Percentiles rank a stretch among this genome's conserved stretches.
Conservation (phyloP, 2,329 filamentous ascomycete species). For the Meredithiella fracta region DNA sequence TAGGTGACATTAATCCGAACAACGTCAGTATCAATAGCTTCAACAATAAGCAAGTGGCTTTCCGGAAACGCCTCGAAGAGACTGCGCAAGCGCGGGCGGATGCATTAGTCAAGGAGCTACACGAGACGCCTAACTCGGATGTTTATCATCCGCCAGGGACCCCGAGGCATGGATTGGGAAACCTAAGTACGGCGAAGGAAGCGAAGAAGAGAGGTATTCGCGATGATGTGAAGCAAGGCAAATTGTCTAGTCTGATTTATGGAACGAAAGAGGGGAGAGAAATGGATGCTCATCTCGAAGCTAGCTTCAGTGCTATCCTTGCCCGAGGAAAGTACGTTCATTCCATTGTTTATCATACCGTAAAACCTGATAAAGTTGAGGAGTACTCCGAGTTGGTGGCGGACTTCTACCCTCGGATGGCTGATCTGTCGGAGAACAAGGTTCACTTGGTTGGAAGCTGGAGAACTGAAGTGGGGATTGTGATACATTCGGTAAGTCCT, state of each 20-base stretch:
- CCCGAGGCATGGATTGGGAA: conserved; percentile 35
- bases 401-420: conserved; percentile 83
- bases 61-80: conserved; percentile 65
- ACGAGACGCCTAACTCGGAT: conserved; percentile 5
- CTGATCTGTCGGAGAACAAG: conserved; percentile 69
- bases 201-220: conserved; percentile 18
- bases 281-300: conserved; percentile 88
- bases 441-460: conserved; percentile 95
- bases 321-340: conserved; percentile 97
- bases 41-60: conserved; percentile 68
- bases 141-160: conserved; percentile 13
- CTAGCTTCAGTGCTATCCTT: conserved; percentile 86
- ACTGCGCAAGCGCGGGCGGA: conserved; percentile 48
- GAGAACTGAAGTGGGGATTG: conserved; percentile 97
- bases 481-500: conserved; percentile 71
- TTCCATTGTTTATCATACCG: conserved; percentile 90
- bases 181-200: conserved; percentile 41
- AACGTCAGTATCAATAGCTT: conserved; percentile 58
- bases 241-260: conserved; percentile 80
- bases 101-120: conserved; percentile 8
- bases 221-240: conserved; percentile 49
- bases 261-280: conserved; percentile 90
- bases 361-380: conserved; percentile 87
- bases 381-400: conserved; percentile 86
- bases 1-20: conserved; percentile 60